These are phyloP conservation scores for Corynascus novoguineensis DNA, from an alignment of 495 filamentous ascomycete genomes.

Conservation along the genomic window DNA sequence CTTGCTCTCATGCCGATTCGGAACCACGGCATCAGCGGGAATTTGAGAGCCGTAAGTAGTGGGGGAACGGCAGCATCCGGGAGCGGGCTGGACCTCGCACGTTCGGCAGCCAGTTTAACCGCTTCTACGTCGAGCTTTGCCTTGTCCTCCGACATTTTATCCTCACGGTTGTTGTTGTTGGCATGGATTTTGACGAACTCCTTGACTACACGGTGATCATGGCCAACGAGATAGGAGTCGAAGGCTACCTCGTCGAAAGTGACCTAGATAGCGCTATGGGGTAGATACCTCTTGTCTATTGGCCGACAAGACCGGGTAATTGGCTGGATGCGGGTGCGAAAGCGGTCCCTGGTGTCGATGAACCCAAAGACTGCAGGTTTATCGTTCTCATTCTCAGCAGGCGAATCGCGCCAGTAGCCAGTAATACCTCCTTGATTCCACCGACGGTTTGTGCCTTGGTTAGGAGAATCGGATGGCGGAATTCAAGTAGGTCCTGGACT, in stretches of 20 bases:
- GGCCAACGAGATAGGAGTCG: constrained; percentile 41
- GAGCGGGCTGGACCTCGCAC: constrained; percentile 31
- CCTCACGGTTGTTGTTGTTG: constrained; percentile 23
- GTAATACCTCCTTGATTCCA: constrained; percentile 39
- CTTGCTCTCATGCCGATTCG: constrained; percentile 31
- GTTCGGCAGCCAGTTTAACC: constrained; percentile 36
- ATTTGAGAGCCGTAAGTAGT: constrained; percentile 41
- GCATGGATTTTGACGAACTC: constrained; percentile 50
- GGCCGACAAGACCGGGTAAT: constrained; percentile 34
- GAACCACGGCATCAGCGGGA: constrained; percentile 32
- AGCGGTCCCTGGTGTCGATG: constrained; percentile 48
- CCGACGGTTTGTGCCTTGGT: constrained; percentile 27
- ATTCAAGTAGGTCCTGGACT: constrained; percentile 19
- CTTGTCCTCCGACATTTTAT: constrained; percentile 30
- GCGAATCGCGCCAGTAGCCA: constrained; percentile 54
- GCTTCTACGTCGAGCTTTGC: constrained; percentile 23
- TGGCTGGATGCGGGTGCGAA: constrained; percentile 46
- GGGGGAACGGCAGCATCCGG: constrained; percentile 31
- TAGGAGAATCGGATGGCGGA: constrained; percentile 16
- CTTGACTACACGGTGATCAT: constrained; percentile 46
- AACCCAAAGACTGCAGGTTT: constrained; percentile 51
- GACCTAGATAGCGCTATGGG: constrained; percentile 52
- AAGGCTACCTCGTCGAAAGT: constrained; percentile 51
- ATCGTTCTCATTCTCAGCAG: constrained; percentile 33
- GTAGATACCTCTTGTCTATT: constrained; percentile 35